Base-by-base conservation (phyloP, 495 filamentous ascomycete genomes). In the Hypoxylon fragiforme region DNA sequence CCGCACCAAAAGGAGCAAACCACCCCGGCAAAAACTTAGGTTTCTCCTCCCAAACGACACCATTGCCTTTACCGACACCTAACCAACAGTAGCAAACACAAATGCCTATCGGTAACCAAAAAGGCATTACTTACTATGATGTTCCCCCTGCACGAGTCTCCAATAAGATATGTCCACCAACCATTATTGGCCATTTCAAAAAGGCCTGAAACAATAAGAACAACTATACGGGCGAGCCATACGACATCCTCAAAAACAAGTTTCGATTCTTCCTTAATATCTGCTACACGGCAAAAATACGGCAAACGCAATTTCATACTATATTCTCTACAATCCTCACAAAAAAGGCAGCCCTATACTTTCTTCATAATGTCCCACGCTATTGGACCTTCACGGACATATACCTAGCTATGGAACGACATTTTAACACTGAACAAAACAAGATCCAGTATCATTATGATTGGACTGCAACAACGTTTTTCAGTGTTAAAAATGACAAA, bases 401-500 rank as follows among this genome's bases (percentile, higher is more conserved):
- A 13, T 44, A 44, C 14, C 41, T 44, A 15, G 41, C 41, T 12
- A 44, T 44, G 41, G 41, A 44, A 19, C 16, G 15, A 16, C 16
- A 39, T 19, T 39, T 39, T 26, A 42, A 42, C 21, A 44, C 26
- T 15, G 15, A 44, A 19, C 30, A 35, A 36, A 20, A 20, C 30
- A 21, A 20, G 43, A 36, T 46, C 16, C 16, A 48, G 14, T 48
- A 48, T 16, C 34, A 48, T n/a, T 14, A 48, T 16, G 32, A 48
- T 14, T 48, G 14, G 21, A 48, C 34, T 2, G 24, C 34, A 1
- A 38, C 21, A 11, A 48, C 44, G 1, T 48, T 48, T 14, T 48
- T 24, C 14, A 26, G 20, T 26, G 35, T 38, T 7, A 48, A 48
- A 18, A 32, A 31, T 8, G 44, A 48, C 13, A 38, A 48, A 15